A percentile compares a stretch with the other conserved stretches of the same genome.
These are phyloP conservation scores for Eustoma russellianum DNA, from an alignment of 257 asterid species.

Conservation along the genomic window DNA sequence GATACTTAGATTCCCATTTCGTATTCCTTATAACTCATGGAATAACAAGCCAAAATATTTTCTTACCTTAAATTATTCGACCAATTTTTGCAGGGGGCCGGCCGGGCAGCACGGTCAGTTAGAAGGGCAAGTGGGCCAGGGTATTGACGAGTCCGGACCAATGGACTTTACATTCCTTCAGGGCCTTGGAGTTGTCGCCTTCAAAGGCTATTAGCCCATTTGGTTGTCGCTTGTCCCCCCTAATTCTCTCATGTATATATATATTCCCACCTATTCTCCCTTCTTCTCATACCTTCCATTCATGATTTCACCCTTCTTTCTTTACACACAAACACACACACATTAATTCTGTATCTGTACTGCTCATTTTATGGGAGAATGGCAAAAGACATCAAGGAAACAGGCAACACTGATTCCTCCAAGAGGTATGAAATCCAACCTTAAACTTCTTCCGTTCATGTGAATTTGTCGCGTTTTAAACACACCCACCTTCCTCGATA, in stretches of 20 bases:
- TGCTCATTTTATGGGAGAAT: constrained; percentile 32
- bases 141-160: no score
- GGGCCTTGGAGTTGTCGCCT: constrained; percentile 48
- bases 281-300: constrained; percentile 14
- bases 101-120: no score
- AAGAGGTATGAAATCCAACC: constrained; percentile 30
- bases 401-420: constrained; percentile 33
- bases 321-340: neutral
- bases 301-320: constrained; percentile 8
- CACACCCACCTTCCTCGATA: no score
- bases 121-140: no score
- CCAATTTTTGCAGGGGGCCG: no score
- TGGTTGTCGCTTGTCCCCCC: constrained; percentile 28
- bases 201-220: constrained; percentile 58
- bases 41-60: no score
- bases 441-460: neutral
- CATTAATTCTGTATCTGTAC: constrained; percentile 8
- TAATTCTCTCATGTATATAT: constrained; percentile 5
- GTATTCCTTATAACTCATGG: no score
- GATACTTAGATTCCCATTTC: no score
- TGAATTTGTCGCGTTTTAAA: no score
- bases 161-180: constrained; percentile 15
- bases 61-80: no score
- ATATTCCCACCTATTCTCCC: constrained; percentile 5
- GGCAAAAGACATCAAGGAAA: constrained; percentile 35